These are phyloP conservation scores for Mesotaenium endlicherianum DNA, from an alignment of 139 green algal genomes.

Conservation along the genomic window DNA sequence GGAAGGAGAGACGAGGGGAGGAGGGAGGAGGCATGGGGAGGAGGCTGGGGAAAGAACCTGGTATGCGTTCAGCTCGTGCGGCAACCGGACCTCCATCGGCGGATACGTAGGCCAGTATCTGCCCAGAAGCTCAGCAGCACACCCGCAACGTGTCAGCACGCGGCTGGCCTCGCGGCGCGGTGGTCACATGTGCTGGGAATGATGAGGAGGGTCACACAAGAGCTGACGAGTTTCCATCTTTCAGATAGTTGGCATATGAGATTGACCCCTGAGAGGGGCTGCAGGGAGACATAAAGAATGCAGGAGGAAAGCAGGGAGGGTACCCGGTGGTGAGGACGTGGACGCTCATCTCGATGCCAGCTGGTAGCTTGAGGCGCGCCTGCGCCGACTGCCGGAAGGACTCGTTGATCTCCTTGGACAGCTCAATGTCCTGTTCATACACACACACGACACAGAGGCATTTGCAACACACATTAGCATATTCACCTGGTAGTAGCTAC, in stretches of 20 bases:
- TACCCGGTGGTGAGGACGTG: constrained; percentile 83
- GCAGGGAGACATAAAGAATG: no score
- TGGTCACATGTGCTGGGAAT: no score
- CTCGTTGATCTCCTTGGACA: constrained; percentile 76
- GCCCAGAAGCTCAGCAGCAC: no score
- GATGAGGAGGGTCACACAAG: no score
- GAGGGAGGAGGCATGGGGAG: not conserved
- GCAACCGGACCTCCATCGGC: constrained; percentile 76
- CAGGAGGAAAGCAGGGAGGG: no score
- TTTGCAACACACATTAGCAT: no score
- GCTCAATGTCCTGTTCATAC: constrained; percentile 62
- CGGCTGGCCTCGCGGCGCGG: no score
- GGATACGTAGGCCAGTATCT: constrained; percentile 93
- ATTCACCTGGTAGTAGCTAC: no score
- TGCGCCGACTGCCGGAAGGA: constrained; percentile 61
- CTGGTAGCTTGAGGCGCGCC: constrained; percentile 46
- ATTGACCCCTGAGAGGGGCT: no score
- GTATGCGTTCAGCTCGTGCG: constrained; percentile 68
- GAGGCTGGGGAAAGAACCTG: constrained; percentile 19
- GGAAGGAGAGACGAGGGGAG: not conserved
- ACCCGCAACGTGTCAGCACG: no score
- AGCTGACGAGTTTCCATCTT: no score
- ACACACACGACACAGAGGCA: not conserved
- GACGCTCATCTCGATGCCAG: constrained; percentile 80
- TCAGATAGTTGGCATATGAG: no score